phyloP scores from a whole-genome alignment of 139 green algal genomes.

The Chloropicon primus region DNA sequence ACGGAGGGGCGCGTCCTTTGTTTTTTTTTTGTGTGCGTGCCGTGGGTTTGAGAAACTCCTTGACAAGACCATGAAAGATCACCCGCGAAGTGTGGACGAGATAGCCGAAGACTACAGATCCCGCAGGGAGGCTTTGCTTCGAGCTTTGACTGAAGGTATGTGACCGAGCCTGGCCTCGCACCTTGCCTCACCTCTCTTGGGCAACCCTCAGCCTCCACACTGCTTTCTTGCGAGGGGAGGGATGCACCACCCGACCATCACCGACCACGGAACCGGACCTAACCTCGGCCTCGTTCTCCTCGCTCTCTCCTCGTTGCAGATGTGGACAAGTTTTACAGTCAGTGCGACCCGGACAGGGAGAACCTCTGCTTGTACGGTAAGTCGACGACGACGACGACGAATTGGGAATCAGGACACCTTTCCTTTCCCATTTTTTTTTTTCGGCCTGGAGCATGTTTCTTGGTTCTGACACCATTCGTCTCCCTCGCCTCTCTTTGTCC shows the following conservation, averaged over 20 bases:
- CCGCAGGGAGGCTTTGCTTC: conserved; percentile 7
- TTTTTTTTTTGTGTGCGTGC: no score
- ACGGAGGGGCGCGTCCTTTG: no score
- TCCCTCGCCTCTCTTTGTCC: no score
- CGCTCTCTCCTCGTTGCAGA: neutral
- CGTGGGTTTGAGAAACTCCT: no score
- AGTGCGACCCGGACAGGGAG: conserved; percentile 76
- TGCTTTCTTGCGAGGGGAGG: neutral
- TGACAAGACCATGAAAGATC: conserved; percentile 1
- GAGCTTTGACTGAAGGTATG: conserved; percentile 12
- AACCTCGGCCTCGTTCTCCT: neutral
- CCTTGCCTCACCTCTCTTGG: neutral
- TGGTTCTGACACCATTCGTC: no score
- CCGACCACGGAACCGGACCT: neutral
- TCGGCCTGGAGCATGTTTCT: no score
- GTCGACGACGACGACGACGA: conserved; percentile 7
- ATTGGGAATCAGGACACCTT: no score
- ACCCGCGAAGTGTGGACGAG: conserved; percentile 16
- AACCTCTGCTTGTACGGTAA: conserved; percentile 95
- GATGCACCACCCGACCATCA: neutral
- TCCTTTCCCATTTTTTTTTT: no score
- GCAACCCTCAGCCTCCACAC: neutral
- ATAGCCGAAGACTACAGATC: conserved; percentile 10
- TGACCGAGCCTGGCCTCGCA: neutral
- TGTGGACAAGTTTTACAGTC: conserved; percentile 42